phyloP scores from a whole-genome alignment of 2,329 filamentous ascomycete genomes.

The Fusarium redolens region DNA sequence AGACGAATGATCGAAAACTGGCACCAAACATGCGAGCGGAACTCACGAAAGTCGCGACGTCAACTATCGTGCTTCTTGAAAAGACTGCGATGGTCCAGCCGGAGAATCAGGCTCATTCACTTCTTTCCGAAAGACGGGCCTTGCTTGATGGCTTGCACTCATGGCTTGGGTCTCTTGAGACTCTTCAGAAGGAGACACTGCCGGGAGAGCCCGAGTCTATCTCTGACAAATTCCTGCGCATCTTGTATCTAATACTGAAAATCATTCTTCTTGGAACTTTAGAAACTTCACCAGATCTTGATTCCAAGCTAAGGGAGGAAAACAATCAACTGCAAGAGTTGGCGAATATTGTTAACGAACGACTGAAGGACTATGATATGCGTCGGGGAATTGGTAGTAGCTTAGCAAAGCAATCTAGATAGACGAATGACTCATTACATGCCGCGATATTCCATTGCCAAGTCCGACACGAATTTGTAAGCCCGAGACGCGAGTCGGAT shows the following conservation, averaged over 20 bases:
- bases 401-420: background rate
- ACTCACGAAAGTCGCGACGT: conserved; percentile 49
- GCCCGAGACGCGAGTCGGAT: background rate
- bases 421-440: rapidly evolving
- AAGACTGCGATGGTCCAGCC: conserved; percentile 45
- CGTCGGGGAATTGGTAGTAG: background rate
- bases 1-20: conserved; percentile 45
- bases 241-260: conserved; percentile 50
- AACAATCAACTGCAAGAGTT: conserved; percentile 47
- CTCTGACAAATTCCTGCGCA: conserved; percentile 50
- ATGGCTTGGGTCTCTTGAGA: conserved; percentile 49
- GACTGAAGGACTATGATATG: conserved; percentile 47
- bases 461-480: background rate
- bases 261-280: conserved; percentile 50
- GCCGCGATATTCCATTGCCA: rapidly evolving
- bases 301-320: conserved; percentile 46
- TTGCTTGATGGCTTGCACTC: conserved; percentile 48
- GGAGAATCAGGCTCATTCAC: conserved; percentile 32
- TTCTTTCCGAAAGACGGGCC: conserved; percentile 47
- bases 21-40: conserved; percentile 52
- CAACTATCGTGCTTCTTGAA: conserved; percentile 49
- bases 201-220: conserved; percentile 40
- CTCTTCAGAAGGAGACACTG: conserved; percentile 31
- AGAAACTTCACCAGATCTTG: conserved; percentile 44
- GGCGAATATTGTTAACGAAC: conserved; percentile 46